phyloP scores from a whole-genome alignment of 805 yeast genomes.

The Yarrowia osloensis region DNA sequence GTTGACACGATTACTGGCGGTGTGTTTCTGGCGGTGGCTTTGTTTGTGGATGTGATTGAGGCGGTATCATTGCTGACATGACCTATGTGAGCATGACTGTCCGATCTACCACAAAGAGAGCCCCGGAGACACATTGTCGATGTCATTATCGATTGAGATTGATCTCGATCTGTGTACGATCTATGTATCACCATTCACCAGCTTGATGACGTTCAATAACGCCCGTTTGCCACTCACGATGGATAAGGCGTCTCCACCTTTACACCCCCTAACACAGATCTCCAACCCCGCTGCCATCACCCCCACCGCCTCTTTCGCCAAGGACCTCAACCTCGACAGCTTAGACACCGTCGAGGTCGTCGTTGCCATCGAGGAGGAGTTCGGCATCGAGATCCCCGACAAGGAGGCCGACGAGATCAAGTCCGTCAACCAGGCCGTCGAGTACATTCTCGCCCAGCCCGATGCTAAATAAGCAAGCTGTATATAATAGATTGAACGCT shows the following conservation, averaged over 20 bases:
- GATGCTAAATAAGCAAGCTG: slow-evolving; percentile 39
- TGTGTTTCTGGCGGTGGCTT: no score
- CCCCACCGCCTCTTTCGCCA: slow-evolving; percentile 45
- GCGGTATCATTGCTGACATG: neutral
- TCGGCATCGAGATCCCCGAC: slow-evolving; percentile 58
- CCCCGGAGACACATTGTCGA: no score
- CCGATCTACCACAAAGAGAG: no score
- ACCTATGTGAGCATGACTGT: no score
- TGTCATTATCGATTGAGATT: no score
- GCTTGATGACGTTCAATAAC: no score
- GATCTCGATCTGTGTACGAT: no score
- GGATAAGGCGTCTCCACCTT: no score
- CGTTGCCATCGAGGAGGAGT: slow-evolving; percentile 90
- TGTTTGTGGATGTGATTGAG: neutral
- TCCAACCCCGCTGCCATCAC: slow-evolving; percentile 40
- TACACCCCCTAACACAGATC: slow-evolving; percentile 19
- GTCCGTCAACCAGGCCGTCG: slow-evolving; percentile 85
- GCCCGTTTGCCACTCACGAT: no score
- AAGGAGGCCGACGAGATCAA: slow-evolving; percentile 85
- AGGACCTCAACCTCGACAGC: slow-evolving; percentile 79
- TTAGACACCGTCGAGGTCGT: slow-evolving; percentile 90
- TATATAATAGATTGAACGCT: slow-evolving; percentile 8
- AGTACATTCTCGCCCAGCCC: slow-evolving; percentile 61
- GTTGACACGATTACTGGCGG: no score
- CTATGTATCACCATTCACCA: no score